phyloP scores from a whole-genome alignment of 139 green algal genomes.

The Tetraselmis chui region DNA sequence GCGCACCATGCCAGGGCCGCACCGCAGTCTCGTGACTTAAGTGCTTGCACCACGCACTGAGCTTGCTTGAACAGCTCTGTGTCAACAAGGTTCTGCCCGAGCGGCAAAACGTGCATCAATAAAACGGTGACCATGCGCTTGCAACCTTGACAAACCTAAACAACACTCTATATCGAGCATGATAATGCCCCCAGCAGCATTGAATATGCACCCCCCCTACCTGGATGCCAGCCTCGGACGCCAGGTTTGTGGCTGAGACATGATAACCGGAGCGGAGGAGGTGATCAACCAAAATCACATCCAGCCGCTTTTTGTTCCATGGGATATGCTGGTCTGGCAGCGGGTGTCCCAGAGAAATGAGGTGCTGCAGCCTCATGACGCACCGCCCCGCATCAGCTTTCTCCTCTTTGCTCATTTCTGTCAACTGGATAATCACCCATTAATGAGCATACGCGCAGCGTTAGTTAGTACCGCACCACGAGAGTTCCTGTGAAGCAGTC shows the following conservation, averaged over 20 bases:
- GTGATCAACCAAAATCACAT: conserved; percentile 71
- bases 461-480: too few relatives aligned
- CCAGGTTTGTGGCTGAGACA: conserved; percentile 18
- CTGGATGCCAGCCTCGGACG: conserved; percentile 21
- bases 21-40: conserved; percentile 54
- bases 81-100: conserved; percentile 60
- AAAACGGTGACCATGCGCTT: neutral
- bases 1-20: conserved; percentile 76
- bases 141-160: too few relatives aligned
- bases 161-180: conserved; percentile 6
- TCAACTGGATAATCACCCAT: neutral
- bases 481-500: too few relatives aligned
- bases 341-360: neutral
- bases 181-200: too few relatives aligned
- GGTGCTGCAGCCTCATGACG: neutral
- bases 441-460: too few relatives aligned
- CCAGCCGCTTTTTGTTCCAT: conserved; percentile 62
- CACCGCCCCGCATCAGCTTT: neutral
- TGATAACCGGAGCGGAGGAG: conserved; percentile 65
- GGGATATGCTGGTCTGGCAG: conserved; percentile 13
- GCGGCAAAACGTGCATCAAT: conserved; percentile 7
- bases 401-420: neutral
- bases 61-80: conserved; percentile 65
- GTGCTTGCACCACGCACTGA: conserved; percentile 42
- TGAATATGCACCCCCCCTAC: too few relatives aligned